Evolutionary conservation across 2,329 filamentous ascomycete species (phyloP), one percentile per base, ranked within the genome.

Genomic region (Sarocladiaceae sp.): DNA sequence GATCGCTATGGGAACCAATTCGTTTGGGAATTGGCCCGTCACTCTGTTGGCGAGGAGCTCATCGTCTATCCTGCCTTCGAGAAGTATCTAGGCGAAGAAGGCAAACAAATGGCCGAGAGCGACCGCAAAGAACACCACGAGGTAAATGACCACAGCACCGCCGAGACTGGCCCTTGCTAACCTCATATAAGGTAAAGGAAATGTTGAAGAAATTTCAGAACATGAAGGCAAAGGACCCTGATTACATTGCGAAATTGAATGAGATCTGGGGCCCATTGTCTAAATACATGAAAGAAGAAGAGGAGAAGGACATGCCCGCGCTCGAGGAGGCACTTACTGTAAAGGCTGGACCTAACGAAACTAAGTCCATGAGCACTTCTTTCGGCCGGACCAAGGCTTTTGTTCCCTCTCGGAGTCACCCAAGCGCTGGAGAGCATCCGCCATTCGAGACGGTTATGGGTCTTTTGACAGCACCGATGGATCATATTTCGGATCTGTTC

Each of bases 371-470:
- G 40, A 69, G 71, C 2, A 66, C 57, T 5, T 73, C 66, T 17
- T 82, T 83, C 54, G 64, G 58, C 2, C 68, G 74, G 2, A 82
- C 78, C 6, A 83, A 83, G 65, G 63, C 64, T 23, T 77, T 83
- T 58, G 73, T 76, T 1, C 79, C 79, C 1, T 71, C 75, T 1
- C 71, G 75, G 22, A 74, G 72, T 31, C 79, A 82, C 60, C 77
- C 77, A 0, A 66, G 59, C n/a, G 70, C 73, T 2, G 75, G 75
- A 0, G 71, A 79, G 54, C 71, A 73, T 31, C 78, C 78, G 2
- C 77, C 76, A 0, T 83, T 81, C 54, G 79, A 84, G 68, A 79
- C 75, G 0, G 76, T 71, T 0, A 72, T 72, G 53, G 79, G 76
- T 0, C 57, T 85, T 20, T 55, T 85, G 62, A 66, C 76, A 0